phyloP scores from a whole-genome alignment of 164 flowering plant genomes.

The Kingdonia uniflora region DNA sequence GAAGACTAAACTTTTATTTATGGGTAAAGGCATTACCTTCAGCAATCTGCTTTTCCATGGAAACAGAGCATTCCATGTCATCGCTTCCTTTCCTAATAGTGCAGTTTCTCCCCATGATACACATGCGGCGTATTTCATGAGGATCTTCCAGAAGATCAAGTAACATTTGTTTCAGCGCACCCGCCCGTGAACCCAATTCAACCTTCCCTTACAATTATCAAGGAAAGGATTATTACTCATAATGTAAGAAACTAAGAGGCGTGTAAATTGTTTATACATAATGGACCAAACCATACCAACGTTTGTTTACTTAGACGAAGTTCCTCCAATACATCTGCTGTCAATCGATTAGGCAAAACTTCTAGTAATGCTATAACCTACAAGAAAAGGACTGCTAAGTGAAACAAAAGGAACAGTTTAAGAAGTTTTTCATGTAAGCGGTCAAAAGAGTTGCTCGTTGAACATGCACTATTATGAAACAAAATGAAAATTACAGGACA shows the following conservation, averaged over 20 bases:
- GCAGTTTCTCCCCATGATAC: constrained; percentile 90
- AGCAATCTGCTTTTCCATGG: constrained; percentile 81
- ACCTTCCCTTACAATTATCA: constrained; percentile 33
- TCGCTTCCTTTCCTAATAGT: constrained; percentile 36
- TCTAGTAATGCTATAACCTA: constrained; percentile 85
- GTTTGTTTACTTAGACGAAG: constrained; percentile 94
- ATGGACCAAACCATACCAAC: constrained; percentile 35
- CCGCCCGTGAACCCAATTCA: constrained; percentile 89
- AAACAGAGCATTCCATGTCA: constrained; percentile 66
- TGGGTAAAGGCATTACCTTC: constrained; percentile 40
- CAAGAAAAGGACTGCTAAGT: constrained; percentile 7
- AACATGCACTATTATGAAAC: too few species aligned
- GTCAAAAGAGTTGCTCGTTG: not conserved
- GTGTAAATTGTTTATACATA: too few species aligned
- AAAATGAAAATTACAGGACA: too few species aligned
- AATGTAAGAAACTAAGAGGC: not conserved
- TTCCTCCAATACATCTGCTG: constrained; percentile 82
- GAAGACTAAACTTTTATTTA: not conserved
- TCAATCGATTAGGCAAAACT: constrained; percentile 77
- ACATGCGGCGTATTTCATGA: constrained; percentile 84
- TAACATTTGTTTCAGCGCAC: constrained; percentile 90
- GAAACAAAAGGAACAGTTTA: not conserved
- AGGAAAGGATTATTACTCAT: not conserved
- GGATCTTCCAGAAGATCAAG: constrained; percentile 97
- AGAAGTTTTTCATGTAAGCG: not conserved